These are phyloP conservation scores for Yamadazyma philogaea DNA, from an alignment of 805 yeast species.

Conservation along the genomic window DNA sequence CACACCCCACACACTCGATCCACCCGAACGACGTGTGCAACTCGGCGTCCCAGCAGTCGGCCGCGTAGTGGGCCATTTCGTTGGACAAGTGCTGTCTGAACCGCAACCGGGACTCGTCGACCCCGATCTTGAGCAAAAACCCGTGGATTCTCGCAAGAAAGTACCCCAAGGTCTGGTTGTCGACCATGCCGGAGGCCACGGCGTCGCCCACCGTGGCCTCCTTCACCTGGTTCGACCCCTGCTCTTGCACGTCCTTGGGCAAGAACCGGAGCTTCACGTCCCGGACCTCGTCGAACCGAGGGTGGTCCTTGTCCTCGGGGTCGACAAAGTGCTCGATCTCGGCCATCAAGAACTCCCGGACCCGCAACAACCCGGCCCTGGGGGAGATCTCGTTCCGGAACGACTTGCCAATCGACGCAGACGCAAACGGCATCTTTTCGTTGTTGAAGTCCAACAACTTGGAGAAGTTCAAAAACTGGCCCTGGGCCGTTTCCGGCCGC, in stretches of 20 bases:
- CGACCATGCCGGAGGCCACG: constrained; percentile 81
- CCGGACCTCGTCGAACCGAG: constrained; percentile 71
- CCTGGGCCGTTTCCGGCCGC: constrained; percentile 99
- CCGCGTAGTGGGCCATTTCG: constrained; percentile 99
- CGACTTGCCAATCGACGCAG: constrained; percentile 97
- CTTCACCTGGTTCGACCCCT: constrained; percentile 70
- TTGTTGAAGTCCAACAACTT: constrained; percentile 93
- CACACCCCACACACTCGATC: constrained; percentile 99
- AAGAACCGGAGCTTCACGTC: constrained; percentile 72
- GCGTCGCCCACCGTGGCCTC: constrained; percentile 85
- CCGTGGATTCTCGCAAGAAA: constrained; percentile 89
- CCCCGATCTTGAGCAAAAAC: constrained; percentile 86
- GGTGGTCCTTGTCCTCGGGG: constrained; percentile 81
- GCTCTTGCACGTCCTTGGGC: constrained; percentile 83
- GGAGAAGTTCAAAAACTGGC: constrained; percentile 94
- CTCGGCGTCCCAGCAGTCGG: constrained; percentile 99
- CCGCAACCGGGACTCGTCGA: constrained; percentile 76
- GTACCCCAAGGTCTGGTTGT: constrained; percentile 95
- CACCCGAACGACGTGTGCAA: constrained; percentile 94
- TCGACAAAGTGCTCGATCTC: constrained; percentile 99
- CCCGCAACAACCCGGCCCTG: constrained; percentile 94
- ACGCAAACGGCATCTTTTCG: constrained; percentile 98
- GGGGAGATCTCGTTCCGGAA: constrained; percentile 99
- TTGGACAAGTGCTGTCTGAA: constrained; percentile 98
- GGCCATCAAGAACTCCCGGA: constrained; percentile 98